phyloP scores from a whole-genome alignment of 140 eudicot genomes.

The Bidens hawaiensis region DNA sequence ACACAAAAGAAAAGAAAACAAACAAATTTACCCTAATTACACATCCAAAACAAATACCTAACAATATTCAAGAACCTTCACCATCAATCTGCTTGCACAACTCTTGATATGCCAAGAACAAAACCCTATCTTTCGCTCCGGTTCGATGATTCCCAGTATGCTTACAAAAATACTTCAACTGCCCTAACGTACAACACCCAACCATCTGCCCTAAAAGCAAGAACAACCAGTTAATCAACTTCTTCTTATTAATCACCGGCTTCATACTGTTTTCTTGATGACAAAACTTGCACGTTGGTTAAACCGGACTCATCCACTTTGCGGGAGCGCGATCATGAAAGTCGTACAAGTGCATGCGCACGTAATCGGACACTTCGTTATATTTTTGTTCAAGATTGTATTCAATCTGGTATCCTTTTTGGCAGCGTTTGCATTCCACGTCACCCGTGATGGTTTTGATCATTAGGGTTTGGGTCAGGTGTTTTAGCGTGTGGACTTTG shows the following conservation, averaged over 20 bases:
- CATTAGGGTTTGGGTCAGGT: slow-evolving; percentile 5
- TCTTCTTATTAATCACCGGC: slow-evolving; percentile 41
- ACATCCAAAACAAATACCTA: no score
- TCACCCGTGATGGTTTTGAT: slow-evolving; percentile 30
- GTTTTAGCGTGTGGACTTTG: slow-evolving; percentile 14
- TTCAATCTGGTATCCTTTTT: slow-evolving; percentile 17
- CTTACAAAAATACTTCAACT: slow-evolving; percentile 55
- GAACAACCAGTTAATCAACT: slow-evolving; percentile 50
- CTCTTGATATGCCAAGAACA: slow-evolving; percentile 33
- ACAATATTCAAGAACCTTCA: no score
- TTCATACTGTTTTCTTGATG: slow-evolving; percentile 37
- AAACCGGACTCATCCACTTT: slow-evolving; percentile 27
- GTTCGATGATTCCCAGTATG: slow-evolving; percentile 42
- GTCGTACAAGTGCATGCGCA: neutral
- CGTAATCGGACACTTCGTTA: slow-evolving; percentile 12
- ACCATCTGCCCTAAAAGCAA: slow-evolving; percentile 44
- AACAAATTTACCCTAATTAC: no score
- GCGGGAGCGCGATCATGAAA: slow-evolving; percentile 44
- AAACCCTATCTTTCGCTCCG: slow-evolving; percentile 44
- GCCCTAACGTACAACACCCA: slow-evolving; percentile 43
- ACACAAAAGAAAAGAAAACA: no score
- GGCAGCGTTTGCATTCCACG: slow-evolving; percentile 48
- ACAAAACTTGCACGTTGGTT: slow-evolving; percentile 35
- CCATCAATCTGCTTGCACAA: slow-evolving; percentile 44
- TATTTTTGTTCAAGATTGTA: slow-evolving; percentile 37